Conservation (phyloP, 2,329 filamentous ascomycete species). For the Xylaria sp. region DNA sequence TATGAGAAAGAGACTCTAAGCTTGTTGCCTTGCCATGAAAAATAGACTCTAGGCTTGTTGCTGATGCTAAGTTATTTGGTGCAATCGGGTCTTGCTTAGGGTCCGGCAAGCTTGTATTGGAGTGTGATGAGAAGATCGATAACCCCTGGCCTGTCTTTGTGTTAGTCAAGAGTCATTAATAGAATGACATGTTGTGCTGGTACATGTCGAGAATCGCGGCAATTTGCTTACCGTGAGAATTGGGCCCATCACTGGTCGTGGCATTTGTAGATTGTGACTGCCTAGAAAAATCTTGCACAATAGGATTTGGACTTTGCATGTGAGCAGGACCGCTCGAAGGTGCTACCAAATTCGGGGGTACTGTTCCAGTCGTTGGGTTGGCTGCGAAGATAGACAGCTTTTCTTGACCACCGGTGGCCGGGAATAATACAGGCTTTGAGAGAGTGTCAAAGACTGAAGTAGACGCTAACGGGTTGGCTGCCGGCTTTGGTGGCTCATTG, state of each 20-base stretch:
- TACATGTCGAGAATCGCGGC: background rate
- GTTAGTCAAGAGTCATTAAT: constrained; percentile 2
- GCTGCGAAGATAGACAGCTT: background rate
- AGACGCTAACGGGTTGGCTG: background rate
- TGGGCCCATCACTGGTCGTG: background rate
- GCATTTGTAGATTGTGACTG: background rate
- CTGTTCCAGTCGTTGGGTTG: background rate
- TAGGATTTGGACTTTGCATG: constrained; percentile 1
- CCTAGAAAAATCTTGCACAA: background rate
- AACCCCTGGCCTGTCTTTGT: background rate
- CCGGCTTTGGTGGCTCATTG: background rate
- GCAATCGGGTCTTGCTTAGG: background rate
- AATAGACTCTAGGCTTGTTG: background rate
- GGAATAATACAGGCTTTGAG: constrained; percentile 6
- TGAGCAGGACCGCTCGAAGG: background rate
- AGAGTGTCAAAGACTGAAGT: background rate
- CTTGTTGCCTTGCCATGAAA: background rate
- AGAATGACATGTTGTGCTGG: background rate
- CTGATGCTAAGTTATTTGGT: background rate
- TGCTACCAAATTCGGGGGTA: background rate
- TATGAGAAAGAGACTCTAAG: background rate
- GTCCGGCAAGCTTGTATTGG: background rate
- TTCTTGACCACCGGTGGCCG: background rate
- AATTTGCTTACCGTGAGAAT: constrained; percentile 9
- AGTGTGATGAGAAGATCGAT: background rate